Evolutionary conservation across 352 stramenopile genomes (phyloP).

Genomic region (Phytopythium oedochilum): DNA sequence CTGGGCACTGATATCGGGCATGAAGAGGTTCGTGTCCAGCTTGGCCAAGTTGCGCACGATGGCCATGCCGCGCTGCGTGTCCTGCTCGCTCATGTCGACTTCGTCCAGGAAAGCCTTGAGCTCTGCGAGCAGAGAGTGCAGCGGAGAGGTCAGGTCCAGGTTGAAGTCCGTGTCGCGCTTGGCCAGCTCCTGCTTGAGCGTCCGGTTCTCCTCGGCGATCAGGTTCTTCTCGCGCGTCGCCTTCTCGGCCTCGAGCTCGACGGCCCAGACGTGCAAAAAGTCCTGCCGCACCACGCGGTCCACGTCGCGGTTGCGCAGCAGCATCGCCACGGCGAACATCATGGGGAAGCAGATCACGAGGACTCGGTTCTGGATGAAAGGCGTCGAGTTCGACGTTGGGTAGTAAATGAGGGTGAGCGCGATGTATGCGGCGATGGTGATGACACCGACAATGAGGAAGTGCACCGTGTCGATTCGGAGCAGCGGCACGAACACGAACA

Average conservation of each 20-base stretch:
- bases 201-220: constrained; percentile 80
- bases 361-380: constrained; percentile 66
- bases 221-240: constrained; percentile 69
- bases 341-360: constrained; percentile 71
- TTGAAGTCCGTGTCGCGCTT: constrained; percentile 68
- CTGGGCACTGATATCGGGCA: constrained; percentile 73
- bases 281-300: constrained; percentile 76
- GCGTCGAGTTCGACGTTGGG: constrained; percentile 43
- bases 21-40: constrained; percentile 79
- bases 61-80: constrained; percentile 47
- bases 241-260: constrained; percentile 70
- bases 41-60: constrained; percentile 69
- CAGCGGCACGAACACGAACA: constrained; percentile 70
- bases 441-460: constrained; percentile 47
- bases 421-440: constrained; percentile 60
- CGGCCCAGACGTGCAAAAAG: constrained; percentile 74
- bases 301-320: constrained; percentile 67
- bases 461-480: constrained; percentile 73
- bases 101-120: constrained; percentile 74
- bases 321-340: constrained; percentile 58
- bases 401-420: constrained; percentile 62
- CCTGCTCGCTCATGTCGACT: constrained; percentile 54
- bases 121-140: constrained; percentile 67
- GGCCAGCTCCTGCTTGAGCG: constrained; percentile 69
- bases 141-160: constrained; percentile 69